Percentiles rank a stretch among this genome's conserved stretches.
Evolutionary conservation across 139 green algal species (phyloP).

Genomic region (Limnomonas spitsbergensis): DNA sequence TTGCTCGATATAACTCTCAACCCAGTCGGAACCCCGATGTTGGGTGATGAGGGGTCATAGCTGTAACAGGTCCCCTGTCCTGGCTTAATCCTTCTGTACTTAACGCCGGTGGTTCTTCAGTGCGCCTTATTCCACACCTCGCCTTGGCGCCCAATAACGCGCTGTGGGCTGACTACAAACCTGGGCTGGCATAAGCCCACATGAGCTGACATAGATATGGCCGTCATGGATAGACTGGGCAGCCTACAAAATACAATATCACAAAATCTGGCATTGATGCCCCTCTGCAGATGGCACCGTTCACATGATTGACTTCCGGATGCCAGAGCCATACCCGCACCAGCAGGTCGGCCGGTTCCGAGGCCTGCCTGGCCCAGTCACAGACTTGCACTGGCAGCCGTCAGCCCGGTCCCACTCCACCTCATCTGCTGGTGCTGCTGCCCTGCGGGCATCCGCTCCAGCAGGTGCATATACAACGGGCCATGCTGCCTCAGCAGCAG

Average conservation of each 20-base stretch:
- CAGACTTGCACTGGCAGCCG: constrained; percentile 1
- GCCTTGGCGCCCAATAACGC: too few relatives aligned
- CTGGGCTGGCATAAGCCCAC: too few relatives aligned
- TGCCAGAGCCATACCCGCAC: not conserved
- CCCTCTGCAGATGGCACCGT: not conserved
- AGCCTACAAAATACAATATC: not conserved
- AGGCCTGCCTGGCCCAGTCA: not conserved
- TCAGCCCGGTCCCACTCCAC: not conserved
- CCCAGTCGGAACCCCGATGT: too few relatives aligned
- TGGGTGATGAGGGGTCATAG: too few relatives aligned
- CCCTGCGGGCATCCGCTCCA: not conserved
- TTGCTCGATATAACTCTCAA: too few relatives aligned
- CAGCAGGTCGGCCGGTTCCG: not conserved
- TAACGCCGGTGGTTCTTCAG: too few relatives aligned
- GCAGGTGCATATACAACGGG: not conserved
- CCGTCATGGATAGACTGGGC: too few relatives aligned
- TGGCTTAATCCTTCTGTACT: too few relatives aligned
- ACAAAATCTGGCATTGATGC: not conserved
- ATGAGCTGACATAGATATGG: too few relatives aligned
- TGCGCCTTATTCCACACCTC: too few relatives aligned
- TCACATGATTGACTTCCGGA: not conserved
- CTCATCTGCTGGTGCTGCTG: not conserved
- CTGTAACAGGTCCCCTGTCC: too few relatives aligned
- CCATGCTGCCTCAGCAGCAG: not conserved
- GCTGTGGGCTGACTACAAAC: too few relatives aligned